phyloP scores from a whole-genome alignment of 768 basidiomycete genomes.

The Pleurotus djamor region DNA sequence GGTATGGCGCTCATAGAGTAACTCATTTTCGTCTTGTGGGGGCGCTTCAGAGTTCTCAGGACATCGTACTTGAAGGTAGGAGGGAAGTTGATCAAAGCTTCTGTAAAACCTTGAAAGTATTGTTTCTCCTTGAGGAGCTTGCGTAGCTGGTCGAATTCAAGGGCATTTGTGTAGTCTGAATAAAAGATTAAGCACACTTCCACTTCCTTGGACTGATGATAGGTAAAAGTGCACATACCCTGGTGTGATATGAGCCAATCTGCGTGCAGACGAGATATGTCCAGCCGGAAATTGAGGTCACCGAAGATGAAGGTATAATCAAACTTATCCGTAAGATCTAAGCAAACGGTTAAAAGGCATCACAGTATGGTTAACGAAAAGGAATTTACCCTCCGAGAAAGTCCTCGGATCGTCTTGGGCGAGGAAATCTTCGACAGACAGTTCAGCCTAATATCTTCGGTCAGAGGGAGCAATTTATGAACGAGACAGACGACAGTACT shows the following conservation, averaged over 20 bases:
- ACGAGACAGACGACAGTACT: constrained; percentile 27
- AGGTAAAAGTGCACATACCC: constrained; percentile 36
- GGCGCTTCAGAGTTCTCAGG: constrained; percentile 50
- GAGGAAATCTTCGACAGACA: constrained; percentile 79
- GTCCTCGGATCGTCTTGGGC: constrained; percentile 58
- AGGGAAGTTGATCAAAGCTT: constrained; percentile 80
- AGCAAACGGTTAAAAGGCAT: background rate
- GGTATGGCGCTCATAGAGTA: constrained; percentile 24
- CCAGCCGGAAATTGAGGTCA: constrained; percentile 89
- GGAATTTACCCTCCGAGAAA: constrained; percentile 62
- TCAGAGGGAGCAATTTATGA: background rate
- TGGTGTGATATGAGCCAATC: constrained; percentile 89
- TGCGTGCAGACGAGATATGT: constrained; percentile 87
- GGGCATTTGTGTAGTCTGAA: constrained; percentile 78
- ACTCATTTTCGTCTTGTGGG: constrained; percentile 32
- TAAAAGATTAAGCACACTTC: background rate
- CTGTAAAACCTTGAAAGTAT: constrained; percentile 76
- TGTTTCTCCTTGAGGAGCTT: constrained; percentile 68
- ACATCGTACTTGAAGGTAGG: constrained; percentile 97
- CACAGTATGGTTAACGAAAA: background rate
- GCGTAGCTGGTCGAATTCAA: constrained; percentile 88
- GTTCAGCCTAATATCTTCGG: constrained; percentile 50
- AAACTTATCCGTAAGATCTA: constrained; percentile 85
- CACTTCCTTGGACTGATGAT: background rate
- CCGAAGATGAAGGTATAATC: constrained; percentile 89